phyloP scores from a whole-genome alignment of 148 eudicot species.

The Vaccinium myrtillus region DNA sequence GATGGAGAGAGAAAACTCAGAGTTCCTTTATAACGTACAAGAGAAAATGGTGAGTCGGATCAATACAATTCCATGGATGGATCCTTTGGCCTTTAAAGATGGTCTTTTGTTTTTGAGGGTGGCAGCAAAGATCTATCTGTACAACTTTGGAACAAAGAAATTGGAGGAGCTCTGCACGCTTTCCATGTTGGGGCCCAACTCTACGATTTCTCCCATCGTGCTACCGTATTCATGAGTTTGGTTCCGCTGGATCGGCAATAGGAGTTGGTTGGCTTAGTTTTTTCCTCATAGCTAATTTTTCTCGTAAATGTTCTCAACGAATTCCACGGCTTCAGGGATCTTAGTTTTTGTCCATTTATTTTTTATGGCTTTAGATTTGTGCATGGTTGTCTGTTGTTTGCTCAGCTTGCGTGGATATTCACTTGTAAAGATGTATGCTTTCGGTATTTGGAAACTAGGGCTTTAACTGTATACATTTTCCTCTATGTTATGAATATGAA shows the following conservation, averaged over 20 bases:
- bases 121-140: constrained; percentile 21
- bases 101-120: constrained; percentile 32
- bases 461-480: neutral
- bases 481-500: neutral
- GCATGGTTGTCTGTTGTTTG: neutral
- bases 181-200: constrained; percentile 31
- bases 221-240: constrained; percentile 41
- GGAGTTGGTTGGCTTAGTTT: neutral
- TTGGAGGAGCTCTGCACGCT: constrained; percentile 30
- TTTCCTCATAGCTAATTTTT: neutral
- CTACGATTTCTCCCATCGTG: constrained; percentile 29
- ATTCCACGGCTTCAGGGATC: neutral
- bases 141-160: constrained; percentile 26
- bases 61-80: constrained; percentile 22
- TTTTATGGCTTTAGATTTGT: neutral
- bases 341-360: neutral
- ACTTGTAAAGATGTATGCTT: neutral
- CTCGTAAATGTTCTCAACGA: neutral
- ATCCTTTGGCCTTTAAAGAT: constrained; percentile 37
- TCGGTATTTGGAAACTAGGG: neutral
- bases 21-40: constrained; percentile 18
- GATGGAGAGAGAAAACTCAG: constrained; percentile 31
- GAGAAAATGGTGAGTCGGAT: constrained; percentile 13
- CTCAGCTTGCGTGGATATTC: neutral
- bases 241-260: constrained; percentile 23